Base-by-base conservation (phyloP, 1,284 basidiomycete species). In the Xerocomus cyaneibrunnescens region DNA sequence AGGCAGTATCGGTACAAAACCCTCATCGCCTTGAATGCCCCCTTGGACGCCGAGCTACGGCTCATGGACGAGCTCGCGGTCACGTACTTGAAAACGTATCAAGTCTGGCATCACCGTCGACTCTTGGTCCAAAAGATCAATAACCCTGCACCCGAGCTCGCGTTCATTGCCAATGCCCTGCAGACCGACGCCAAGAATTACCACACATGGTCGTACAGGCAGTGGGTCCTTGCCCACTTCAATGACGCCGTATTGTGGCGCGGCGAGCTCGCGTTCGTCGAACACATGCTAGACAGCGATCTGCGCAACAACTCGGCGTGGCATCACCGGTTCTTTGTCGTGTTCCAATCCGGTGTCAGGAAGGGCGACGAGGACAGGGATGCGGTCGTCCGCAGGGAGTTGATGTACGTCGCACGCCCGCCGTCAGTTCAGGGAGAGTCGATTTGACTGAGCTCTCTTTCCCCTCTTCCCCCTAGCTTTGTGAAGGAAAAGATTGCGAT, bases 101-200 rank as follows among this genome's bases (percentile, higher is more conserved):
- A 98, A 76, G 94, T 97, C 40, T 98, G 94, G 94, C 94, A 98
- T 72, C 94, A 98, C 67, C 90, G 94, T 21, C 86, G 92, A 2
- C 81, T 93, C 22, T 79, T 98, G 34, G 79, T 90, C 53, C 80
- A 81, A 37, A 67, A 75, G 42, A 77, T 83, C 41, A 74, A 77
- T 48, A 72, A 78, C 40, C 78, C 85, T 1, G 66, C 59, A 7
- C 75, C 73, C 3, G 94, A 98, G 70, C 84, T 98, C 52, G 76
- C 70, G 21, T 96, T 96, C 70, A 86, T 94, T 63, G 79, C 84
- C 48, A 71, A 74, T 44, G 84, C 84, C 0, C 81, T 98, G 35
- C 69, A 78, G 10, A 76, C 72, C 19, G 94, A 98, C 67, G 72
- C 83, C 43, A 98, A 98, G 78, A 98, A 97, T 74, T 97, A 97